Conservation (phyloP, 495 filamentous ascomycete species). For the Chaetomium cochliodes region DNA sequence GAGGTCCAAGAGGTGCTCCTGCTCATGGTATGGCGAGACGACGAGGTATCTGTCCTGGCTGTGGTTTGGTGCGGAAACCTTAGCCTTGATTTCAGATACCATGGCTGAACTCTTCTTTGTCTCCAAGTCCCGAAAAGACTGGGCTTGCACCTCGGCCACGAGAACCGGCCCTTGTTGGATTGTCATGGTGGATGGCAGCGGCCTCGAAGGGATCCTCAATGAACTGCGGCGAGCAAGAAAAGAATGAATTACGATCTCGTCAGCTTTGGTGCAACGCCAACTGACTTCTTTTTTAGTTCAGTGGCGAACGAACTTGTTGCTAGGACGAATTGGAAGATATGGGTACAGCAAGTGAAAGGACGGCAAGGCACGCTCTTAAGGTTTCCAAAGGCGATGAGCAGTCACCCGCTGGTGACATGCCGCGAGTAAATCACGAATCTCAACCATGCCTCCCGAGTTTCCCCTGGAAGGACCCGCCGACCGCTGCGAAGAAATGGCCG, state of each 20-base stretch:
- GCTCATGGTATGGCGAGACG: conserved; percentile 70
- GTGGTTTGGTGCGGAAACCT: not conserved
- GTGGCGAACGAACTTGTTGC: not conserved
- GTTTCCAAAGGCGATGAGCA: conserved; percentile 1
- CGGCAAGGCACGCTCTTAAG: conserved; percentile 3
- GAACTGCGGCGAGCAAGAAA: not conserved
- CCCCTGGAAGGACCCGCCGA: not conserved
- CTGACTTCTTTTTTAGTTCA: not conserved
- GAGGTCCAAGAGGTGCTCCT: conserved; percentile 69
- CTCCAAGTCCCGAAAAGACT: not conserved
- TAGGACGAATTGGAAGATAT: not conserved
- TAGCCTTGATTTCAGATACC: conserved; percentile 18
- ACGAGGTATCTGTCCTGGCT: conserved; percentile 48
- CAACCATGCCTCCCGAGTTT: not conserved
- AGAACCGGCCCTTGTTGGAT: conserved; percentile 21
- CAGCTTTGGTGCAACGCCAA: not conserved
- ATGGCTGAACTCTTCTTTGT: conserved; percentile 14
- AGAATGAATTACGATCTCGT: not conserved
- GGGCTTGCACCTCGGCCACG: conserved; percentile 16
- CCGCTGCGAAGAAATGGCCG: not conserved
- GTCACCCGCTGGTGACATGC: conserved; percentile 27
- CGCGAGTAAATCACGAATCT: conserved; percentile 30
- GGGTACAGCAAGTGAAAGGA: not conserved
- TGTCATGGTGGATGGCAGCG: conserved; percentile 20
- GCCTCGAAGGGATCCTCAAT: too few species aligned